A percentile compares a stretch with the other conserved stretches of the same genome.
phyloP scores from a whole-genome alignment of 805 yeast species.

The Ascoidea asiatica region DNA sequence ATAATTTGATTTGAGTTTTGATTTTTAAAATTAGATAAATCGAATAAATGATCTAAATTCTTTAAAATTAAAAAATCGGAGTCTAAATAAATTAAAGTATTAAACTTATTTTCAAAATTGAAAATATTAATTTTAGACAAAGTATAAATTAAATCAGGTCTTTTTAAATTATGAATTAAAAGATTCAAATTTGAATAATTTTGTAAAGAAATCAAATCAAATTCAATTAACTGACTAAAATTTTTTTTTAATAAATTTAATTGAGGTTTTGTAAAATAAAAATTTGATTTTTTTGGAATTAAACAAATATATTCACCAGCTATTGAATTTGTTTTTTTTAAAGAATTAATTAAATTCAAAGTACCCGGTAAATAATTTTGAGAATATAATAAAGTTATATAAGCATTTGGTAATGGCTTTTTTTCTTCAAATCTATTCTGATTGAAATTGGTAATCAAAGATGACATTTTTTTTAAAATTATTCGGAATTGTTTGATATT shows the following conservation, averaged over 20 bases:
- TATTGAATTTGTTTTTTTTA: conserved; percentile 13
- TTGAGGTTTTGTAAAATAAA: not conserved
- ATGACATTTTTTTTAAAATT: too few species aligned
- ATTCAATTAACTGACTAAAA: conserved; percentile 5
- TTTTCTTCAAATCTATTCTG: too few species aligned
- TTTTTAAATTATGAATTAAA: conserved; percentile 18
- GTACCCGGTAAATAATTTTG: conserved; percentile 45
- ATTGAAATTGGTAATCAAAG: too few species aligned
- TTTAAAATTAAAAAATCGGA: conserved; percentile 34
- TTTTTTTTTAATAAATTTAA: conserved; percentile 3
- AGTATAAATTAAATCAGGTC: conserved; percentile 41
- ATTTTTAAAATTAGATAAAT: conserved; percentile 1
- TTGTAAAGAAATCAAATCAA: conserved; percentile 2
- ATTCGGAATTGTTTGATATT: too few species aligned
- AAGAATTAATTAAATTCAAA: conserved; percentile 30
- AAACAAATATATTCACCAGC: conserved; percentile 2
- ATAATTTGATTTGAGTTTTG: conserved; percentile 1
- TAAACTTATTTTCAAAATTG: conserved; percentile 24
- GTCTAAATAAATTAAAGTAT: conserved; percentile 46
- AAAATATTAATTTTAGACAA: conserved; percentile 38
- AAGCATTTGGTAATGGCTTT: conserved; percentile 19
- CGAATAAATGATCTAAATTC: conserved; percentile 6
- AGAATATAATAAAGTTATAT: conserved; percentile 35
- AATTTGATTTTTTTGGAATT: not conserved
- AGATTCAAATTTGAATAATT: conserved; percentile 3